Conservation (phyloP, 441 rosid genomes). For the Brassica hybrid region DNA sequence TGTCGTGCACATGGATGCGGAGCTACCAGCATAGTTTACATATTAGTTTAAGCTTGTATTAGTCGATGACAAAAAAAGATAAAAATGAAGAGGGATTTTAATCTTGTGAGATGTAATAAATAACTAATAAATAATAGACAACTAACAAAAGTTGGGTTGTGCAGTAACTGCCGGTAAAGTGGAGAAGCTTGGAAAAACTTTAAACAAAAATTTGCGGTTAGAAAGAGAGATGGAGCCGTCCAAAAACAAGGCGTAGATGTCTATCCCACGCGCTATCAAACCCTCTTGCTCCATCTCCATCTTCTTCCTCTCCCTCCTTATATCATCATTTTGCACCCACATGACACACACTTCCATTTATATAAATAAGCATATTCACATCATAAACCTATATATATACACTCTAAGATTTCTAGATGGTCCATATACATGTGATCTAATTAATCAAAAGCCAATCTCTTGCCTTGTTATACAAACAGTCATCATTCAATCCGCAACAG, state of each 20-base stretch:
- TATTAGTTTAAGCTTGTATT: too few species aligned
- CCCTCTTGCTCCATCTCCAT: slow-evolving; percentile 36
- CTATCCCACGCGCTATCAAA: slow-evolving; percentile 93
- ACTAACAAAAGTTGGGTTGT: slow-evolving; percentile 20
- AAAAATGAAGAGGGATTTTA: background rate
- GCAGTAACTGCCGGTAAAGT: slow-evolving; percentile 41
- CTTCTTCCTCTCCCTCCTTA: slow-evolving; percentile 27
- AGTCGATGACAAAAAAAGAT: too few species aligned
- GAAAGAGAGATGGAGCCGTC: slow-evolving; percentile 90
- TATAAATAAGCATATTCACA: slow-evolving; percentile 24
- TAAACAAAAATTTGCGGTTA: slow-evolving; percentile 65
- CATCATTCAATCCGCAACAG: slow-evolving; percentile 19
- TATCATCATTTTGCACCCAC: slow-evolving; percentile 43
- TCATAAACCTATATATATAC: slow-evolving; percentile 26
- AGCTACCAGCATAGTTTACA: too few species aligned
- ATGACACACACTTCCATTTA: slow-evolving; percentile 36
- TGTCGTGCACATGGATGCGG: too few species aligned
- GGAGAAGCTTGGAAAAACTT: slow-evolving; percentile 49
- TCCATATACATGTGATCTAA: slow-evolving; percentile 42
- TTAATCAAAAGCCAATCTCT: slow-evolving; percentile 31
- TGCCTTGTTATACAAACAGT: slow-evolving; percentile 28
- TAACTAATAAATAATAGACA: slow-evolving; percentile 16
- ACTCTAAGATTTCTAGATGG: slow-evolving; percentile 28
- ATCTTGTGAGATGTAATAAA: slow-evolving; percentile 18
- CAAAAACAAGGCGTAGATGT: slow-evolving; percentile 64